Evolutionary conservation across 768 basidiomycete species (phyloP).

Genomic region (Macrolepiota albuminosa): DNA sequence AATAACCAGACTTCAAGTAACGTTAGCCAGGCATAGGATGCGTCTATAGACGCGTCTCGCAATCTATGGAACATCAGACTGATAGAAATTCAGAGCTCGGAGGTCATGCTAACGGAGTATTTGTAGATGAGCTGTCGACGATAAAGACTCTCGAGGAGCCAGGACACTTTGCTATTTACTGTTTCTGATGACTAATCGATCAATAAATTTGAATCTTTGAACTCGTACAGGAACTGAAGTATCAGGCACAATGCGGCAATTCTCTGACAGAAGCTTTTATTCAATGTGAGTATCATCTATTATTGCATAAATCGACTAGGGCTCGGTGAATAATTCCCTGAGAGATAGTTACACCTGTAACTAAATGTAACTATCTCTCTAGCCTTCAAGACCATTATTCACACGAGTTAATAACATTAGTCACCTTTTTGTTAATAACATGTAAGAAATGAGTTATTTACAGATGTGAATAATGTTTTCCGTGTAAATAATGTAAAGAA

Average conservation of each 20-base stretch:
- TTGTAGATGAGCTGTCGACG: too few species aligned
- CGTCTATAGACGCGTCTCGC: neutral
- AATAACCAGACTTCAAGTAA: neutral
- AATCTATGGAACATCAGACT: neutral
- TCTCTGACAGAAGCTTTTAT: neutral
- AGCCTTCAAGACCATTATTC: too few species aligned
- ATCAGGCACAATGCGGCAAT: neutral
- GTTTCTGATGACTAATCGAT: neutral
- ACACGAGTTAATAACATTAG: too few species aligned
- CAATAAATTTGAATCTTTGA: neutral
- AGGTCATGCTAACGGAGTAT: neutral
- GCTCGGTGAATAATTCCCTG: too few species aligned
- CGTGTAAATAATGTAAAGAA: too few species aligned
- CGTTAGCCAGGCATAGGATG: neutral
- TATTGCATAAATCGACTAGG: too few species aligned
- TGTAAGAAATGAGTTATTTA: too few species aligned
- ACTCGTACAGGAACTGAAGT: neutral
- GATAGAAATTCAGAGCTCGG: neutral
- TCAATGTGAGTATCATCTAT: neutral
- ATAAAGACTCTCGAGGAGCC: neutral
- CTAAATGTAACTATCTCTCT: too few species aligned
- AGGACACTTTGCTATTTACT: neutral
- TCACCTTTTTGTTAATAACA: too few species aligned
- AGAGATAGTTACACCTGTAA: too few species aligned
- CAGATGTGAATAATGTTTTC: too few species aligned